A percentile compares a stretch with the other conserved stretches of the same genome.
Evolutionary conservation across 1,139 yeast genomes (phyloP).

Genomic region (Hyphopichia pseudoburtonii): DNA sequence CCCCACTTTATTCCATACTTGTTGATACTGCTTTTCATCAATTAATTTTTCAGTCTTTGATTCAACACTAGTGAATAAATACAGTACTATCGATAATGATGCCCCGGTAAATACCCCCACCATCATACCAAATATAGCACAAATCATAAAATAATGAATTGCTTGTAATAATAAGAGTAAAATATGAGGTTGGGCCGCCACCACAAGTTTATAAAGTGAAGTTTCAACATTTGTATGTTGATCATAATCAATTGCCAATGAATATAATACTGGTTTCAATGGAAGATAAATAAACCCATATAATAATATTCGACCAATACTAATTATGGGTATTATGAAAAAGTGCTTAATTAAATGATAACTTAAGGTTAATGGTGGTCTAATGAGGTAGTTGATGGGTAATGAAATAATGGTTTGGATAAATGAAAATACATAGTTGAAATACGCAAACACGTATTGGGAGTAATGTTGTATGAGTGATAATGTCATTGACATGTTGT

Average conservation of each 20-base stretch:
- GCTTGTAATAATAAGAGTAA: conserved; percentile 15
- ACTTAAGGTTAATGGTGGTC: not conserved
- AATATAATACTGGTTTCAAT: conserved; percentile 18
- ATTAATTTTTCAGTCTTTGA: not conserved
- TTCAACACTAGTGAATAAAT: not conserved
- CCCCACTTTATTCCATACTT: not conserved
- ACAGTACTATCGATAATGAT: conserved; percentile 1
- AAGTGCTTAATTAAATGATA: conserved; percentile 8
- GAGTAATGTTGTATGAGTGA: not conserved
- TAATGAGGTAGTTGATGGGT: conserved; percentile 1
- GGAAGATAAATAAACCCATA: conserved; percentile 20
- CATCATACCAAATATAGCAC: conserved; percentile 21
- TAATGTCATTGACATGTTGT: too few species aligned
- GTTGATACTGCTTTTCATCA: not conserved
- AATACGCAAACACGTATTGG: not conserved
- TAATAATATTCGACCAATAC: conserved; percentile 13
- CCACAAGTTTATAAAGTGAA: not conserved
- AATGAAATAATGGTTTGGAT: not conserved
- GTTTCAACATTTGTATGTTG: not conserved
- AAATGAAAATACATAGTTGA: not conserved
- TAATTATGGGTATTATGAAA: conserved; percentile 11
- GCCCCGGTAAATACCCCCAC: conserved; percentile 20
- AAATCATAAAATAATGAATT: conserved; percentile 23
- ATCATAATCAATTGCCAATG: conserved; percentile 9
- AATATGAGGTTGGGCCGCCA: conserved; percentile 12